Evolutionary conservation across 306 rosid genomes (phyloP).

Genomic region (Nissolia schottii): DNA sequence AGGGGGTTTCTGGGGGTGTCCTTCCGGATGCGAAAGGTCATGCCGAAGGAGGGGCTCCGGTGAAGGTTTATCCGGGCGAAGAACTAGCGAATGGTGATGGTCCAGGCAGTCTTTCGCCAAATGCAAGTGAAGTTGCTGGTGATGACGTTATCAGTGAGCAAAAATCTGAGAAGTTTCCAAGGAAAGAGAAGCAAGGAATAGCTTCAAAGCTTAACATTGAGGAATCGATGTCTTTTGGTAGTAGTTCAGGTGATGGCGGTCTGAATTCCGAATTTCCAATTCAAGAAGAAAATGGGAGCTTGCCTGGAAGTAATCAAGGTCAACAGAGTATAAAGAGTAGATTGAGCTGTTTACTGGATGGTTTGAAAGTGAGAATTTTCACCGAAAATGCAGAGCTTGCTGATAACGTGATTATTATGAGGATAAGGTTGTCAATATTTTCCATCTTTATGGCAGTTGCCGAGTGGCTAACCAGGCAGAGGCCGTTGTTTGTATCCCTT

Average conservation of each 20-base stretch:
- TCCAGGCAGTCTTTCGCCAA: constrained; percentile 31
- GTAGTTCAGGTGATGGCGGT: constrained; percentile 36
- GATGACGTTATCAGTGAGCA: constrained; percentile 38
- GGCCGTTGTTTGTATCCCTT: constrained; percentile 44
- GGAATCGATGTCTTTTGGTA: constrained; percentile 31
- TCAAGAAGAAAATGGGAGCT: constrained; percentile 38
- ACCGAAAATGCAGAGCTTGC: constrained; percentile 47
- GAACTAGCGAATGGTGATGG: constrained; percentile 42
- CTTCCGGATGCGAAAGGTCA: constrained; percentile 42
- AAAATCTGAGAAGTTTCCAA: constrained; percentile 26
- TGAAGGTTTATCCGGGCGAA: constrained; percentile 62
- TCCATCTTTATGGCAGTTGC: constrained; percentile 48
- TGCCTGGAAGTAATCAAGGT: constrained; percentile 34
- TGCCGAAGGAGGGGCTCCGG: constrained; percentile 41
- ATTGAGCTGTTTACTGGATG: constrained; percentile 36
- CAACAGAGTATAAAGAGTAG: constrained; percentile 39
- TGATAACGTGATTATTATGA: constrained; percentile 45
- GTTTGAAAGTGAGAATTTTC: constrained; percentile 43
- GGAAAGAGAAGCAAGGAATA: constrained; percentile 60
- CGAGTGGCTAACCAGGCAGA: constrained; percentile 54
- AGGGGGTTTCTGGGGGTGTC: constrained; percentile 47
- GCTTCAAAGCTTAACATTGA: constrained; percentile 28
- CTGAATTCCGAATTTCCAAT: constrained; percentile 36
- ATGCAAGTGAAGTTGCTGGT: constrained; percentile 30
- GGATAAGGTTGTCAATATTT: constrained; percentile 38